Evolutionary conservation across 164 flowering plant species (phyloP).

Genomic region (Stephania cephalantha): DNA sequence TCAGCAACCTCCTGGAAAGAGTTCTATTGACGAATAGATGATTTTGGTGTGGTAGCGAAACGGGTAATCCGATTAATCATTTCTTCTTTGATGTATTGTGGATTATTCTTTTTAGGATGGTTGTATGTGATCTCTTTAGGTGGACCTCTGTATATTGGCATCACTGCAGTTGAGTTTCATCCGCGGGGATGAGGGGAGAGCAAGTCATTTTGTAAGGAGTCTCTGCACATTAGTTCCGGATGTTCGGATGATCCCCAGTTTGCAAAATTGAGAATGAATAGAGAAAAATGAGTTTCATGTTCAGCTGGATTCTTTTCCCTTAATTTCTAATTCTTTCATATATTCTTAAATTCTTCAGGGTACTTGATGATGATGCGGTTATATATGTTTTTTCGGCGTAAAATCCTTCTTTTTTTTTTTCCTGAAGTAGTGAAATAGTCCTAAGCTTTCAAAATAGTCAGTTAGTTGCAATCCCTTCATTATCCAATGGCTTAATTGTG

Average conservation of each 20-base stretch:
- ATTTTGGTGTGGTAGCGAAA: constrained; percentile 17
- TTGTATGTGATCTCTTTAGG: constrained; percentile 9
- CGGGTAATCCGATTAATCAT: constrained; percentile 5
- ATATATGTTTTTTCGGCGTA: too few relatives aligned
- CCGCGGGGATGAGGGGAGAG: constrained; percentile 3
- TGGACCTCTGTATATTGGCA: constrained; percentile 25
- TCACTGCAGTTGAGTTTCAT: constrained; percentile 17
- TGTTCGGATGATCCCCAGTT: constrained; percentile 15
- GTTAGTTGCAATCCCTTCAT: too few relatives aligned
- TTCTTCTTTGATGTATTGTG: constrained; percentile 11
- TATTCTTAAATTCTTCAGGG: constrained; percentile 1
- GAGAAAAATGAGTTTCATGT: constrained; percentile 12
- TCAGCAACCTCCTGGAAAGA: constrained; percentile 22
- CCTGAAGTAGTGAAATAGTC: too few relatives aligned
- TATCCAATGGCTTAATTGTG: too few relatives aligned
- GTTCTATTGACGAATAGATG: constrained; percentile 14
- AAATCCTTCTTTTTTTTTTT: too few relatives aligned
- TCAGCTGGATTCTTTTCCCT: constrained; percentile 26
- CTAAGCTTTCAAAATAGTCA: too few relatives aligned
- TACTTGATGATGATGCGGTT: too few relatives aligned
- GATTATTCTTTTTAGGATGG: constrained; percentile 22
- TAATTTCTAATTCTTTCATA: constrained; percentile 27
- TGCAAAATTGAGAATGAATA: constrained; percentile 6
- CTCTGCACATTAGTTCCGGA: constrained; percentile 15
- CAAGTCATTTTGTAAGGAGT: background rate